Percentiles rank a stretch among this genome's conserved stretches.
phyloP scores from a whole-genome alignment of 2,329 filamentous ascomycete genomes.

The Seiridium cupressi region DNA sequence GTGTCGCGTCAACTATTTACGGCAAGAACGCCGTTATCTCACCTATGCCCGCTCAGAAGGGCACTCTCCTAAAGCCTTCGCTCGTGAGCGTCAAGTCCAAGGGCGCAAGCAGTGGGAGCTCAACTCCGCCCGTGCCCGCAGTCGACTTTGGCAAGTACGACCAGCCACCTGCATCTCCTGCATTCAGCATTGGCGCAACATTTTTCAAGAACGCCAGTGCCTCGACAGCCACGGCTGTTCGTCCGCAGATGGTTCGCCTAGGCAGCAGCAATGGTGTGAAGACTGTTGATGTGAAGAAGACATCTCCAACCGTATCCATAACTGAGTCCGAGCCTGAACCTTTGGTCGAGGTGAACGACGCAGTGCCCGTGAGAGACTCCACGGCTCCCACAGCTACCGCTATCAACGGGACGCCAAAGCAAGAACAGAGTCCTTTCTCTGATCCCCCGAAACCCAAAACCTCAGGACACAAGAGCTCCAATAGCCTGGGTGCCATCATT shows the following conservation, averaged over 20 bases:
- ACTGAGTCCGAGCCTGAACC: constrained; percentile 18
- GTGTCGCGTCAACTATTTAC: constrained; percentile 91
- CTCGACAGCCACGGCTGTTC: constrained; percentile 54
- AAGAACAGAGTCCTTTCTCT: constrained; percentile 59
- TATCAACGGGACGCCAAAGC: constrained; percentile 46
- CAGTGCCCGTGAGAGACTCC: constrained; percentile 31
- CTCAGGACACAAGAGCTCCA: constrained; percentile 34
- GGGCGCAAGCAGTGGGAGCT: constrained; percentile 50
- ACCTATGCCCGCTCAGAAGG: constrained; percentile 74
- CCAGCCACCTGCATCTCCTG: constrained; percentile 39
- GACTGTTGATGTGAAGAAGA: constrained; percentile 31
- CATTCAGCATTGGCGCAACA: constrained; percentile 67
- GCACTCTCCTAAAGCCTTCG: constrained; percentile 83
- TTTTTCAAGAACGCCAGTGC: constrained; percentile 65
- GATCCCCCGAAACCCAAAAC: constrained; percentile 43
- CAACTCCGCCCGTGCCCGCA: constrained; percentile 68
- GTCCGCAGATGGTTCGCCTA: constrained; percentile 60
- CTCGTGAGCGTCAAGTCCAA: constrained; percentile 87
- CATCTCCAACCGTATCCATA: constrained; percentile 18
- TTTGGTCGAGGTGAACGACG: constrained; percentile 13
- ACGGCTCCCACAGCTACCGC: constrained; percentile 36
- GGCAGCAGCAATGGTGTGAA: constrained; percentile 39
- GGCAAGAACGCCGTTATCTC: constrained; percentile 85
- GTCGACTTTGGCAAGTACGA: constrained; percentile 66
- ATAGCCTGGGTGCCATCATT: constrained; percentile 53